Base-by-base conservation (phyloP, 768 basidiomycete species). In the Collybia nuda region DNA sequence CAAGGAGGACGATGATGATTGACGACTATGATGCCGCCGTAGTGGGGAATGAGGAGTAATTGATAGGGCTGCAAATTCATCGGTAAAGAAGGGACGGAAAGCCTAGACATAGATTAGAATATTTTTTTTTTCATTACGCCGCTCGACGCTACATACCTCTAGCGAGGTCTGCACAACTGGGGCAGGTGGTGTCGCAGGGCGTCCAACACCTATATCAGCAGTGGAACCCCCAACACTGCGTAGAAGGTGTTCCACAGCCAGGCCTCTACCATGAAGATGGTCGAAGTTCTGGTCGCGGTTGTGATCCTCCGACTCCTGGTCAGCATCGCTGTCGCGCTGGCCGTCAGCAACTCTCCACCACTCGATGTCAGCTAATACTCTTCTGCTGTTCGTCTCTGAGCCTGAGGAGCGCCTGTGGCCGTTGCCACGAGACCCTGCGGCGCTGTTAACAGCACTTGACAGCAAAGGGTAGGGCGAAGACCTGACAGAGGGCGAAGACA, bases 271-370 rank as follows among this genome's bases (percentile, higher is more conserved):
- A 39, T 44, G 61, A 54, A 55, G 64, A 59, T 67, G 66, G 52
- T 65, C 68, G 29, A 47, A 41, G 12, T 41, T 46, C 61, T 65
- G 66, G 62, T 73, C 74, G 57, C 64, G 67, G 56, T 69, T 72
- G 50, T 50, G 63, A 56, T 73, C 73, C 59, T 75, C 73, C 59
- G 62, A 57, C 60, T 73, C 74, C 62, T 67, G 68, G 61, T 77
- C 76, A 57, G 63, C 66, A 61, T 67, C 70, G 44, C 61, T 55
- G 56, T 76, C 74, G 68, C 74, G 77, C 70, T 92, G 88, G 55
- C 86, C 84, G 53, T 84, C 87, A 55, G 79, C 72, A 57, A 91
- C 88, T 60, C 76, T 80, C 89, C 89, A 91, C 89, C 90, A 92
- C 66, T 90, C 89, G 62, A 92, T 86, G 73, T 92, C 90, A 28